These are phyloP conservation scores for Naematelia aurantialba DNA, from an alignment of 768 basidiomycete genomes.

Conservation along the genomic window DNA sequence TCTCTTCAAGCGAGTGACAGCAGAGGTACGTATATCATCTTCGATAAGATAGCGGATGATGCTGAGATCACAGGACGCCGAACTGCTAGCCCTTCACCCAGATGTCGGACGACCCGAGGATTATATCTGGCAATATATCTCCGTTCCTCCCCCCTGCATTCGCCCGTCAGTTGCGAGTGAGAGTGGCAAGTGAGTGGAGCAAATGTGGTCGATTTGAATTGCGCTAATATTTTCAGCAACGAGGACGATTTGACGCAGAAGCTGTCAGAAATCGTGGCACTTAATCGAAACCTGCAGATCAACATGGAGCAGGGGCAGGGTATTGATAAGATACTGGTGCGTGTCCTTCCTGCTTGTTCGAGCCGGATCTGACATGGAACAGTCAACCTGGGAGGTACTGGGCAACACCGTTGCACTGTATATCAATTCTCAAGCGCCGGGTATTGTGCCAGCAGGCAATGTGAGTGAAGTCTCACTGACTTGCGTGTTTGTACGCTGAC, in stretches of 20 bases:
- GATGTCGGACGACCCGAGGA: conserved; percentile 88
- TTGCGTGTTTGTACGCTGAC: not conserved
- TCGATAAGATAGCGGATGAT: not conserved
- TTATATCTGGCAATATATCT: conserved; percentile 98
- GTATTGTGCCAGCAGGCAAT: conserved; percentile 70
- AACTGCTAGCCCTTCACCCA: conserved; percentile 85
- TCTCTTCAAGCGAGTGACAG: conserved; percentile 84
- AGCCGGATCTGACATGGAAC: not conserved
- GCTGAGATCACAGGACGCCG: conserved; percentile 69
- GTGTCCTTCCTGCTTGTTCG: too few species aligned
- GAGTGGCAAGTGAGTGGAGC: conserved; percentile 61
- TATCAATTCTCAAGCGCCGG: conserved; percentile 94
- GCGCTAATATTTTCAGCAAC: conserved; percentile 58
- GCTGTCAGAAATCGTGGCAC: conserved; percentile 91
- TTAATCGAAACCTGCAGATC: conserved; percentile 86
- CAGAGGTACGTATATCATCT: conserved; percentile 61
- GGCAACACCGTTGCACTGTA: conserved; percentile 95
- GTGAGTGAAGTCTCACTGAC: conserved; percentile 33
- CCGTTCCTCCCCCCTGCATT: conserved; percentile 95
- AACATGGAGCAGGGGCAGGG: conserved; percentile 73
- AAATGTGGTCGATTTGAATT: not conserved
- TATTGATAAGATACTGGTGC: conserved; percentile 41
- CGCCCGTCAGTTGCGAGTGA: conserved; percentile 96
- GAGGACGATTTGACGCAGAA: conserved; percentile 98
- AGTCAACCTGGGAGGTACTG: conserved; percentile 95